Conservation (phyloP, 2,329 filamentous ascomycete species). For the Scedosporium apiospermum region DNA sequence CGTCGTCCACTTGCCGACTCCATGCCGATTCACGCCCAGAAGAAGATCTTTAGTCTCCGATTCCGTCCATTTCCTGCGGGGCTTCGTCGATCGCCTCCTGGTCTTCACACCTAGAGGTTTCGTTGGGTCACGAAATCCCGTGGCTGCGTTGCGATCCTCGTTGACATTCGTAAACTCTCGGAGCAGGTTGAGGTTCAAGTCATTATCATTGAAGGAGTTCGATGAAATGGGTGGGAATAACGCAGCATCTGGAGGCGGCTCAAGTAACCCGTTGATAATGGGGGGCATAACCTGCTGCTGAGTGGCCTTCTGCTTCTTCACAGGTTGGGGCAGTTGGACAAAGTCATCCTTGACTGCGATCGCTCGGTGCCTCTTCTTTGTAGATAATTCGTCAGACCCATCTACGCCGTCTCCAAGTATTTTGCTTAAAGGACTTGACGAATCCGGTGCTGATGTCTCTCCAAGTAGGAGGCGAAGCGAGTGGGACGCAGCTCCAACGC, state of each 20-base stretch:
- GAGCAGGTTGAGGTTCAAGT: constrained; percentile 29
- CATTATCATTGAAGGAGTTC: constrained; percentile 41
- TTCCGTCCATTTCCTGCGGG: constrained; percentile 54
- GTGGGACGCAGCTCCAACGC: constrained; percentile 12
- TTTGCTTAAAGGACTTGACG: constrained; percentile 33
- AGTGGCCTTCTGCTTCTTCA: constrained; percentile 54
- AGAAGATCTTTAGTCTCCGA: constrained; percentile 55
- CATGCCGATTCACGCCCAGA: constrained; percentile 51
- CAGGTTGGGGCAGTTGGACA: constrained; percentile 52
- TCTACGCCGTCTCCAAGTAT: constrained; percentile 36
- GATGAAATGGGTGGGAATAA: constrained; percentile 56
- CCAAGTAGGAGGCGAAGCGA: constrained; percentile 31
- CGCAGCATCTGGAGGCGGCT: constrained; percentile 50
- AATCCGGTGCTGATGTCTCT: constrained; percentile 26
- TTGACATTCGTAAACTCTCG: constrained; percentile 29
- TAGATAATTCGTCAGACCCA: constrained; percentile 31
- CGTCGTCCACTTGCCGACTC: constrained; percentile 56
- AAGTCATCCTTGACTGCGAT: constrained; percentile 49
- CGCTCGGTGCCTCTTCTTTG: constrained; percentile 45
- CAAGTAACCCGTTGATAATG: constrained; percentile 55
- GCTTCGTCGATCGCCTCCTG: constrained; percentile 46
- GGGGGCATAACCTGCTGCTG: constrained; percentile 49
- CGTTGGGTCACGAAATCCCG: neutral
- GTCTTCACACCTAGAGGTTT: constrained; percentile 21
- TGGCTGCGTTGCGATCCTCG: constrained; percentile 14